Percentiles rank a stretch among this genome's conserved stretches.
Evolutionary conservation across 371 early-diverging fungal species (phyloP).

Genomic region (Edhazardia aedis): DNA sequence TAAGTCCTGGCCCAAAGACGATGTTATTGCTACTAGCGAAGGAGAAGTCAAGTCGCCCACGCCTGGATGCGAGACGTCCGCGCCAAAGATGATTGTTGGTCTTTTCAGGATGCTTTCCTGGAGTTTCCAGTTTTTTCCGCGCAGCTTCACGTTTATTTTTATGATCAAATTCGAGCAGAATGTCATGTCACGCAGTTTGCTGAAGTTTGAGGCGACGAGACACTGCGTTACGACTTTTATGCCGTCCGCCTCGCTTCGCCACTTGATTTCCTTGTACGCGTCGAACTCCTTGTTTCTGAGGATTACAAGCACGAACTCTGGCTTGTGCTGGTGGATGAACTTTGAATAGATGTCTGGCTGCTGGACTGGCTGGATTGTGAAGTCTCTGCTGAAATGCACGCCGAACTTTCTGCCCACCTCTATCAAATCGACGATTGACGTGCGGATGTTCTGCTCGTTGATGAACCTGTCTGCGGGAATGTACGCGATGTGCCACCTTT

Average conservation of each 20-base stretch:
- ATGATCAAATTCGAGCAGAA: slow-evolving; percentile 59
- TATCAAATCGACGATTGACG: neutral
- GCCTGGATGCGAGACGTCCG: slow-evolving; percentile 59
- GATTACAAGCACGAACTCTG: slow-evolving; percentile 13
- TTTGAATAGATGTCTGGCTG: neutral
- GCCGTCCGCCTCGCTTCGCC: slow-evolving; percentile 63
- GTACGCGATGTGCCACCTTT: slow-evolving; percentile 13
- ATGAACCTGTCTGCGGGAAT: neutral
- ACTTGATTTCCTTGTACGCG: slow-evolving; percentile 69
- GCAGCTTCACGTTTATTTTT: slow-evolving; percentile 66
- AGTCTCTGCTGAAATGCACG: neutral
- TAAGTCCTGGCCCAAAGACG: slow-evolving; percentile 61
- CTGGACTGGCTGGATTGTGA: neutral
- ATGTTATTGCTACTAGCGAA: slow-evolving; percentile 68
- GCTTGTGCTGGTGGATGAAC: neutral
- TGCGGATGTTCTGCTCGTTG: neutral
- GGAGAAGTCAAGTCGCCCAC: slow-evolving; percentile 49
- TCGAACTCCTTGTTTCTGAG: slow-evolving; percentile 8
- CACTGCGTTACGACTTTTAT: slow-evolving; percentile 76
- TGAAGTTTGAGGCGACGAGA: slow-evolving; percentile 55
- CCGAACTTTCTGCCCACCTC: neutral
- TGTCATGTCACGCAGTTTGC: slow-evolving; percentile 49
- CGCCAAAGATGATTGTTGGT: slow-evolving; percentile 69
- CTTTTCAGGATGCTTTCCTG: slow-evolving; percentile 43
- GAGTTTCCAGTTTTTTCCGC: slow-evolving; percentile 52